A percentile compares a stretch with the other conserved stretches of the same genome.
Evolutionary conservation across 352 stramenopile genomes (phyloP).

Genomic region (Phytopythium boreale): DNA sequence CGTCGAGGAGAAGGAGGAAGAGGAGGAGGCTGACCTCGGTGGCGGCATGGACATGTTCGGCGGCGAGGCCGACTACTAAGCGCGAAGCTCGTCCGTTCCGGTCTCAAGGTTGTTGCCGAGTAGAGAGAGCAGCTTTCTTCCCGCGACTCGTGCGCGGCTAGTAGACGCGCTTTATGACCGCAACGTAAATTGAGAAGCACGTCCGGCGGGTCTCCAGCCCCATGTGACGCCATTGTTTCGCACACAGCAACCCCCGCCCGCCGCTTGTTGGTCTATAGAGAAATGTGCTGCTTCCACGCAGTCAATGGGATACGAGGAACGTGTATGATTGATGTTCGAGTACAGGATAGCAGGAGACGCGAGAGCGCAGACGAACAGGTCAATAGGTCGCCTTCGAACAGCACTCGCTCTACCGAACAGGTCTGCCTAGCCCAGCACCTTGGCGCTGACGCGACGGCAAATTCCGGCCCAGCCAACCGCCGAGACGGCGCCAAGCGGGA

Average conservation of each 20-base stretch:
- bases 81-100: conserved; percentile 7
- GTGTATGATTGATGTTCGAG: not conserved
- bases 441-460: conserved; percentile 69
- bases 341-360: not conserved
- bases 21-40: conserved; percentile 78
- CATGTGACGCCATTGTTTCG: conserved; percentile 38
- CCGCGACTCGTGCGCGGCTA: conserved; percentile 14
- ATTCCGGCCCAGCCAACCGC: conserved; percentile 73
- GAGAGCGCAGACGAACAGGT: not conserved
- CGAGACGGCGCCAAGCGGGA: conserved; percentile 70
- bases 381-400: not conserved
- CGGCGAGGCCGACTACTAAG: conserved; percentile 81
- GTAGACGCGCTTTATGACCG: conserved; percentile 20
- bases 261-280: not conserved
- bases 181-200: conserved; percentile 49
- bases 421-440: conserved; percentile 48
- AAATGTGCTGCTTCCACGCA: not conserved
- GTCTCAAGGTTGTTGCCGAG: not conserved
- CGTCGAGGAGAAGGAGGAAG: conserved; percentile 65
- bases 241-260: conserved; percentile 24
- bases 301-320: not conserved
- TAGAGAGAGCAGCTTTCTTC: conserved; percentile 2
- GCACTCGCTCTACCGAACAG: not conserved
- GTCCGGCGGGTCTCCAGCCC: conserved; percentile 16
- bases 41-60: conserved; percentile 87